Evolutionary conservation across 495 filamentous ascomycete genomes (phyloP).

Genomic region (Haplographium delicatum): DNA sequence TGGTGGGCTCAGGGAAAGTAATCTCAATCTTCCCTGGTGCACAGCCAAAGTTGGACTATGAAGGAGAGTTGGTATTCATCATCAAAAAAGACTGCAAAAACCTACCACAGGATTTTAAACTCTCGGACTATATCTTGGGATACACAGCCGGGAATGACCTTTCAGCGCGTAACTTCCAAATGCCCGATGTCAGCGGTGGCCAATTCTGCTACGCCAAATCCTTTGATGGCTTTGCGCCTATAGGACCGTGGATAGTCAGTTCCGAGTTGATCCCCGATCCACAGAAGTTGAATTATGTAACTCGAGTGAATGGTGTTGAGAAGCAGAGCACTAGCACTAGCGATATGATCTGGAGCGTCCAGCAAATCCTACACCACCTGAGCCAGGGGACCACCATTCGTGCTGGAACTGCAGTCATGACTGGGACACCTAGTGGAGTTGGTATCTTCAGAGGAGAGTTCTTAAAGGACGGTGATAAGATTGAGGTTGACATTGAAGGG

Average conservation of each 20-base stretch:
- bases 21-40: background rate
- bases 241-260: constrained; percentile 36
- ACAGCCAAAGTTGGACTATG: background rate
- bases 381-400: background rate
- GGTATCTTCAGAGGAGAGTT: background rate
- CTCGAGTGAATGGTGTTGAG: constrained; percentile 36
- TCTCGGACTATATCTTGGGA: constrained; percentile 34
- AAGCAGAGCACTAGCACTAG: constrained; percentile 23
- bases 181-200: constrained; percentile 32
- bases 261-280: constrained; percentile 25
- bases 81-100: constrained; percentile 33
- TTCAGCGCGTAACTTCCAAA: constrained; percentile 37
- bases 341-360: background rate
- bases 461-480: background rate
- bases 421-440: background rate
- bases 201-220: constrained; percentile 42
- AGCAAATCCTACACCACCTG: background rate
- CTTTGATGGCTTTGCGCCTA: constrained; percentile 43
- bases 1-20: background rate
- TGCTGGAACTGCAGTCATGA: background rate
- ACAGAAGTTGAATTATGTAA: constrained; percentile 23
- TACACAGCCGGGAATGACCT: constrained; percentile 46
- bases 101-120: constrained; percentile 28
- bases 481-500: background rate
- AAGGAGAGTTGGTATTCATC: constrained; percentile 36